phyloP scores from a whole-genome alignment of 176 grass and related monocot species.

The barley (Hordeum vulgare) region MorexV3_pseudomolecules_assembly NC_058520.1:619257626-619258125 shows the following conservation, averaged over 20 bases:
- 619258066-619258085: conserved; percentile 62
- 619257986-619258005: conserved; percentile 39
- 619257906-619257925: conserved; percentile 19
- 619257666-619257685: background rate
- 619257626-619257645: too few species aligned
- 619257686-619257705: background rate
- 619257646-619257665: too few species aligned
- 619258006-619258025: conserved; percentile 54
- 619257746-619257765: conserved; percentile 14
- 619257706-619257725: background rate
- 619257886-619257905: background rate
- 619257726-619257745: background rate
- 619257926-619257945: background rate
- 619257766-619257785: conserved; percentile 9
- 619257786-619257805: conserved; percentile 27
- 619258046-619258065: conserved; percentile 67
- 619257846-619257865: conserved; percentile 16
- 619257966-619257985: conserved; percentile 36
- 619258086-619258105: conserved; percentile 23
- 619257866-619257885: conserved; percentile 9
- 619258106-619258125: conserved; percentile 36
- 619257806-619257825: conserved; percentile 13
- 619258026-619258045: conserved; percentile 50
- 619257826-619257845: background rate
- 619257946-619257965: conserved; percentile 42